Conservation (phyloP, 306 rosid genomes). For the Quercus engelmannii region DNA sequence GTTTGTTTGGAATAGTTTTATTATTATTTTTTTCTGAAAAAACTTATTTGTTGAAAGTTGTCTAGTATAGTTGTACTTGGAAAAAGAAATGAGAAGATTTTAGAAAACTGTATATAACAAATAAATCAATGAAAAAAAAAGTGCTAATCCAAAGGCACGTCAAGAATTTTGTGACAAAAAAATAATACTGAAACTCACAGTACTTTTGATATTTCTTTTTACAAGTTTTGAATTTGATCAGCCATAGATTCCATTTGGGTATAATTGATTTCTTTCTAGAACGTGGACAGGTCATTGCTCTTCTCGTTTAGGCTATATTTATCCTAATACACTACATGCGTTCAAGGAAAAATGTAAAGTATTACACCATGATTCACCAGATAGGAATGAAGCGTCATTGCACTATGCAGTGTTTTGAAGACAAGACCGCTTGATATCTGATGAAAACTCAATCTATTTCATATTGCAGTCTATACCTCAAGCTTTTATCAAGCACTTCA, state of each 20-base stretch:
- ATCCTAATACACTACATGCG: neutral
- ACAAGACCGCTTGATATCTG: neutral
- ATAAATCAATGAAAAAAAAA: too few relatives aligned
- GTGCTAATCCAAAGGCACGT: too few relatives aligned
- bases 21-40: too few relatives aligned
- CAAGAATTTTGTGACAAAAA: too few relatives aligned
- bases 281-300: neutral
- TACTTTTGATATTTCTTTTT: neutral
- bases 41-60: too few relatives aligned
- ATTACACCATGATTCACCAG: neutral
- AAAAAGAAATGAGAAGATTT: too few relatives aligned
- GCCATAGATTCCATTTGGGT: neutral
- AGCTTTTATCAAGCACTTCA: slow-evolving; percentile 19
- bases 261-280: neutral
- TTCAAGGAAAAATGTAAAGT: neutral
- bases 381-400: neutral
- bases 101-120: too few relatives aligned
- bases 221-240: neutral
- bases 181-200: too few relatives aligned
- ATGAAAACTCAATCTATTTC: neutral
- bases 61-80: too few relatives aligned
- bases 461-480: slow-evolving; percentile 17
- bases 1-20: too few relatives aligned
- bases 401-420: neutral
- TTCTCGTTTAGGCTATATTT: neutral